Conservation (phyloP, 2,329 filamentous ascomycete genomes). For the Ampelomyces quisqualis region DNA sequence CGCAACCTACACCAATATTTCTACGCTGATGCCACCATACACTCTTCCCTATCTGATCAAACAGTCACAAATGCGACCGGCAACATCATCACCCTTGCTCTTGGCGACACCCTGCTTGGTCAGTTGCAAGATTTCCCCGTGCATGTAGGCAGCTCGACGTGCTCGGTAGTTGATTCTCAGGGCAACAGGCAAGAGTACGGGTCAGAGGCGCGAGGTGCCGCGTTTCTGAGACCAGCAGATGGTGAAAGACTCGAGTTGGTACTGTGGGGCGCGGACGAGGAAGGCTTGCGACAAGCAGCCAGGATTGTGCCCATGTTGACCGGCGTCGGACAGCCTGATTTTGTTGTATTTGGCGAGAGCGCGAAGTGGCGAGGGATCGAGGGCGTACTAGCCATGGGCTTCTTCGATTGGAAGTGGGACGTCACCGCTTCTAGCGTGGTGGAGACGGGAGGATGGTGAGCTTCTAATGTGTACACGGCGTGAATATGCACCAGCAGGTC, state of each 20-base stretch:
- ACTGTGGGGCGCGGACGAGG: constrained; percentile 55
- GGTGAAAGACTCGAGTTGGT: constrained; percentile 56
- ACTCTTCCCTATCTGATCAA: constrained; percentile 5
- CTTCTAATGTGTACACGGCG: background rate
- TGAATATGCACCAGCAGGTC: background rate
- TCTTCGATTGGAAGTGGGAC: constrained; percentile 57
- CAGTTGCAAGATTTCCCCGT: constrained; percentile 35
- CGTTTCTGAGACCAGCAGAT: constrained; percentile 54
- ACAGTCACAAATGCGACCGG: constrained; percentile 27
- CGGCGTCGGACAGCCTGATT: constrained; percentile 60
- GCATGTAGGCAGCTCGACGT: constrained; percentile 17
- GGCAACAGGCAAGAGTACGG: constrained; percentile 28
- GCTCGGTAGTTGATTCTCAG: constrained; percentile 22
- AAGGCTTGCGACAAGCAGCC: constrained; percentile 52
- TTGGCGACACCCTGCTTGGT: constrained; percentile 29
- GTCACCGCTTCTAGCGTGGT: constrained; percentile 51
- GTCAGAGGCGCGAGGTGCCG: constrained; percentile 48
- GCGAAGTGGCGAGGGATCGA: constrained; percentile 55
- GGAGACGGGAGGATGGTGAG: constrained; percentile 4
- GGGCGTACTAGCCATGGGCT: constrained; percentile 56
- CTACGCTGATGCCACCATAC: constrained; percentile 53
- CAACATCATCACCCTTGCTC: constrained; percentile 50
- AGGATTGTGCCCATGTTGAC: constrained; percentile 58
- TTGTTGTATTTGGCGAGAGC: constrained; percentile 51
- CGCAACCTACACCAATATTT: constrained; percentile 62